Conservation (phyloP, 176 grass and related monocot genomes). For the Chloris gayana region DNA sequence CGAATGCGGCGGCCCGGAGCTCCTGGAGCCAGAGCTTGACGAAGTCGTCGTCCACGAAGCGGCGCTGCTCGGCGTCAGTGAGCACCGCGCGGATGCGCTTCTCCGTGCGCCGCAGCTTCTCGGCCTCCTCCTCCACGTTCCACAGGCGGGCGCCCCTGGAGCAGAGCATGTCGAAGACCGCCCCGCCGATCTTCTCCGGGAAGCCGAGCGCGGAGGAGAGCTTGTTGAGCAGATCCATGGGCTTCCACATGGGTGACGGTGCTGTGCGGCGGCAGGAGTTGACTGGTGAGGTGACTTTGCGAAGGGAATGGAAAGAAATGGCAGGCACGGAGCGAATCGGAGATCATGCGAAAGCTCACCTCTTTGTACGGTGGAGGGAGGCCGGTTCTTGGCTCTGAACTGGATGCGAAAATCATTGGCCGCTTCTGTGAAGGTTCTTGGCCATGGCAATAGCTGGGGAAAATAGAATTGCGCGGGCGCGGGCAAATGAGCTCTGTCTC, state of each 20-base stretch:
- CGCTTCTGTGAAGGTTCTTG: constrained; percentile 7
- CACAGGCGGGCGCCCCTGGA: neutral
- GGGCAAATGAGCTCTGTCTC: no score
- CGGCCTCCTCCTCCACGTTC: constrained; percentile 46
- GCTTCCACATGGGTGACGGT: no score
- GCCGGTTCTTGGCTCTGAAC: neutral
- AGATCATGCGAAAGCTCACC: neutral
- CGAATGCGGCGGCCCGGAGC: constrained; percentile 43
- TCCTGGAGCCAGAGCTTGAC: constrained; percentile 50
- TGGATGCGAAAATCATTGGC: neutral
- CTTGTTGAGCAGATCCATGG: constrained; percentile 1
- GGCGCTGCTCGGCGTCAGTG: constrained; percentile 48
- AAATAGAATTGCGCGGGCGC: neutral
- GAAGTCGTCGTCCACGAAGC: constrained; percentile 43
- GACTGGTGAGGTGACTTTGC: neutral
- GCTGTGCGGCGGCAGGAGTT: neutral
- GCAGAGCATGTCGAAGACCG: neutral
- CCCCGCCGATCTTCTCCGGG: constrained; percentile 16
- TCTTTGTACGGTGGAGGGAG: neutral
- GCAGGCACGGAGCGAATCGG: neutral
- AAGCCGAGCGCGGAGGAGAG: neutral
- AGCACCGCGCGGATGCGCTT: constrained; percentile 42
- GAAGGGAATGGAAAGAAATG: neutral
- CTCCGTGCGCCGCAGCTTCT: constrained; percentile 26
- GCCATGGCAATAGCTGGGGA: constrained; percentile 1